Conservation (phyloP, 2,329 filamentous ascomycete genomes). For the Sclerotinia subarctica region DNA sequence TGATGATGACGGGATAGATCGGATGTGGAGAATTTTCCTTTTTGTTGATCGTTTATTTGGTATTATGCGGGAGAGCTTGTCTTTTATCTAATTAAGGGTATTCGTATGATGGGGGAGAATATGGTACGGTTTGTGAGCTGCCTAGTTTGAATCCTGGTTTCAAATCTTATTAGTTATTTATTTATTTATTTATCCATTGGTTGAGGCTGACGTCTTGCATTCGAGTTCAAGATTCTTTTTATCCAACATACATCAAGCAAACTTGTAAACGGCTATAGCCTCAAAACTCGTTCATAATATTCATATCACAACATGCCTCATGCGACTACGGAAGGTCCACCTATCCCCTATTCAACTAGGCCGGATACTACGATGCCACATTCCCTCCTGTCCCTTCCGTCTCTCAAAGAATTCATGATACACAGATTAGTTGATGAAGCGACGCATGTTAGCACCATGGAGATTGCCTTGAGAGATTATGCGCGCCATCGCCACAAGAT, state of each 20-base stretch:
- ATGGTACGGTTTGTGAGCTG: neutral
- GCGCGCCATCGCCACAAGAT: neutral
- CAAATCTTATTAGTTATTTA: too few relatives aligned
- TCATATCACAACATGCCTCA: neutral
- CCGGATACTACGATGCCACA: neutral
- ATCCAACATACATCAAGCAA: neutral
- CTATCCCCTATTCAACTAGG: neutral
- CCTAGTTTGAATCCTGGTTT: neutral
- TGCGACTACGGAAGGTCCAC: neutral
- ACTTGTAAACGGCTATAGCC: neutral
- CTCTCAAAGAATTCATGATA: constrained; percentile 1
- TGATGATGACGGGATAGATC: too few relatives aligned
- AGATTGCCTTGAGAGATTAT: neutral
- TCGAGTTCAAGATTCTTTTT: neutral
- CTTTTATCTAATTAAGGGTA: neutral
- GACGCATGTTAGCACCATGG: neutral
- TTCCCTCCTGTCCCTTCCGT: neutral
- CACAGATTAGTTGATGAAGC: neutral
- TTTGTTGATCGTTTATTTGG: neutral
- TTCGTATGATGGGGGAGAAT: neutral
- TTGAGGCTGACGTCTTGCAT: neutral
- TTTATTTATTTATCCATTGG: neutral
- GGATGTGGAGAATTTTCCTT: neutral
- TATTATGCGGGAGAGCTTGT: neutral
- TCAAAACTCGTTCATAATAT: neutral